Evolutionary conservation across 75 land plant species (phyloP), one percentile per base, ranked within the genome.

Genomic region (Pseudotsuga menziesii): DNA sequence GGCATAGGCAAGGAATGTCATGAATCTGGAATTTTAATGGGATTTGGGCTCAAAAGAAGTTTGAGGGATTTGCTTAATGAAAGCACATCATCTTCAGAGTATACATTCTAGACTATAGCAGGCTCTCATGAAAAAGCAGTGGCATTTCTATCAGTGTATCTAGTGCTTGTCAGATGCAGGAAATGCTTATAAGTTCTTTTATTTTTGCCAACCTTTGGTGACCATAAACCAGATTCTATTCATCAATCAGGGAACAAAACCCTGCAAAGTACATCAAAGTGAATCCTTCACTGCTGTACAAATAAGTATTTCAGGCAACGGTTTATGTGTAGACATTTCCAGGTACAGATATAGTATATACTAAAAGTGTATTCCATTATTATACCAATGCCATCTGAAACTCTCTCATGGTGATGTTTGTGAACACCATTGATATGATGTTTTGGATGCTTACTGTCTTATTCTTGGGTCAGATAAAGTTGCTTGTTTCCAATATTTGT

Each of bases 31-130:
- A 69, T 69, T 69, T n/a, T 48, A 69, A 69, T 19, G 39, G 32
- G 39, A 39, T 36, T 8, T 67, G 39, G 3, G 22, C 12, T 6
- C n/a, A 39, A 44, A 39, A 69, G 72, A 69, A 69, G 41, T 41
- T 41, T 69, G 23, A 69, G 39, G 58, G 75, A 73, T 55, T 73
- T 73, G 57, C 17, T 73, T 15, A 56, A 73, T 23, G 75, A 73
- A 55, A 54, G 27, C 23, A 56, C 9, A 73, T 44, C 41, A 55
- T 25, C 11, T 54, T 73, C 75, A 73, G 54, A 73, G 9, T 9
- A 48, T 48, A 48, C 2, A 48, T 48, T 48, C 54, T 69, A 69
- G 72, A 32, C n/a, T 41, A n/a, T n/a, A 44, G 72, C 22, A 69
- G 22, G 54, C n/a, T 69, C 72, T 69, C 12, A 54, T 44, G 7